A percentile compares a stretch with the other conserved stretches of the same genome.
Conservation (phyloP, 2,329 filamentous ascomycete genomes). For the Claviceps purpurea region DNA sequence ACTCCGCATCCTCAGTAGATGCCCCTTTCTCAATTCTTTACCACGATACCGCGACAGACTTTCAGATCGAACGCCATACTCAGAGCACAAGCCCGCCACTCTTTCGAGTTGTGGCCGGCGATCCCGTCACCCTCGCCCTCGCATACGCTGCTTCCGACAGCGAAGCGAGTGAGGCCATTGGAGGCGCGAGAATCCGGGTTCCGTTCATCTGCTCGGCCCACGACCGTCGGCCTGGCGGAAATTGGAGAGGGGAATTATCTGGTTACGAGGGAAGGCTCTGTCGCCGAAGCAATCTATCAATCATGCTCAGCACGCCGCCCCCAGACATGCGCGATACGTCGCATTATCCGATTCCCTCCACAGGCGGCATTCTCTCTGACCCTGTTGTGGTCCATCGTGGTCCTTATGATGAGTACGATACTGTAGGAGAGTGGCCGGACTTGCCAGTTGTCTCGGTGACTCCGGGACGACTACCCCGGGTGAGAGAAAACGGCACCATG, state of each 20-base stretch:
- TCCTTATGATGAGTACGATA: constrained; percentile 50
- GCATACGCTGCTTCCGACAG: constrained; percentile 35
- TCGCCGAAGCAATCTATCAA: constrained; percentile 59
- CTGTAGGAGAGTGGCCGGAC: constrained; percentile 39
- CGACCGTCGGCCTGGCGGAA: constrained; percentile 61
- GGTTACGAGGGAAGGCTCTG: constrained; percentile 54
- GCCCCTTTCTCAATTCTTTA: constrained; percentile 46
- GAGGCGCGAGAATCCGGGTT: constrained; percentile 28
- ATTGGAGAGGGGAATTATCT: constrained; percentile 54
- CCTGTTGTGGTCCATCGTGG: constrained; percentile 62
- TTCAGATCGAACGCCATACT: constrained; percentile 24
- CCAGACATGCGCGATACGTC: constrained; percentile 27
- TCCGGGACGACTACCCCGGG: constrained; percentile 59
- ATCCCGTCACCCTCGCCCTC: constrained; percentile 48
- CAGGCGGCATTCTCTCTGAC: constrained; percentile 56
- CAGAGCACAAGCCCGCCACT: constrained; percentile 25
- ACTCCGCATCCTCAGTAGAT: constrained; percentile 52
- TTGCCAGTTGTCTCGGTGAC: constrained; percentile 63
- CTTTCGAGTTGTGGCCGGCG: constrained; percentile 39
- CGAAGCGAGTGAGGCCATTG: constrained; percentile 20
- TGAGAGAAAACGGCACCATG: constrained; percentile 50
- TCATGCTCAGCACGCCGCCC: constrained; percentile 50
- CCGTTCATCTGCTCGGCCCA: constrained; percentile 63
- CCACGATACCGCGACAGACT: constrained; percentile 33
- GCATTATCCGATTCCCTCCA: constrained; percentile 60